Evolutionary conservation across 2,329 filamentous ascomycete genomes (phyloP), one percentile per base, ranked within the genome.

Genomic region (Lachnellula hyalina): DNA sequence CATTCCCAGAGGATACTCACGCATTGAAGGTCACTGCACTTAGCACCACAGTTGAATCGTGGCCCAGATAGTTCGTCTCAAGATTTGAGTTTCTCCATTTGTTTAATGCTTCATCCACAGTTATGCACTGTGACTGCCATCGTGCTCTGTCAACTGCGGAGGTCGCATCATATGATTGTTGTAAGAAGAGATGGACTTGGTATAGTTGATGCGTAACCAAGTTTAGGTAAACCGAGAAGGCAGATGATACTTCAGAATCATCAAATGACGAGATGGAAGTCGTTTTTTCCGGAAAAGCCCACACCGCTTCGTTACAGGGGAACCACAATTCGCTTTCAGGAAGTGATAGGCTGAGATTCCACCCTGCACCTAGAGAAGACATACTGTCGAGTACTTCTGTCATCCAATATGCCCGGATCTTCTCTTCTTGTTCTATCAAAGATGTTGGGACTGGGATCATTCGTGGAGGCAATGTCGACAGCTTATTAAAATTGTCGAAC

Each of bases 371-470:
- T 3, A 71, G 55, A 4, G 66, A 68, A 0, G 68, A 69, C 19
- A 69, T 66, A 28, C 64, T 65, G 49, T 72, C 70, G 3, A 72
- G 62, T 17, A 71, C 67, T 61, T 71, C 67, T 5, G 65, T 68
- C 69, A 71, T 71, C 69, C 70, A 71, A 53, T 69, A 71, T 28
- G 69, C 69, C 54, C 70, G 62, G 17, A 71, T 68, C 34, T 63
- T 61, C 53, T 71, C 70, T 59, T 72, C 69, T 32, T 65, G 63
- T 25, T 70, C 66, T 15, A 71, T 66, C 2, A 69, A 55, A 1
- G 67, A 67, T 14, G 61, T 60, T 9, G 67, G 68, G 21, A 61
- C 25, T 23, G 57, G 32, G 19, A 63, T 55, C 57, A 64, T 68
- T 14, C 66, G 62, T 14, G 65, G 66, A 17, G 66, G 63, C 4